Evolutionary conservation across 768 basidiomycete genomes (phyloP).

Genomic region (Lentinula guzmanii): DNA sequence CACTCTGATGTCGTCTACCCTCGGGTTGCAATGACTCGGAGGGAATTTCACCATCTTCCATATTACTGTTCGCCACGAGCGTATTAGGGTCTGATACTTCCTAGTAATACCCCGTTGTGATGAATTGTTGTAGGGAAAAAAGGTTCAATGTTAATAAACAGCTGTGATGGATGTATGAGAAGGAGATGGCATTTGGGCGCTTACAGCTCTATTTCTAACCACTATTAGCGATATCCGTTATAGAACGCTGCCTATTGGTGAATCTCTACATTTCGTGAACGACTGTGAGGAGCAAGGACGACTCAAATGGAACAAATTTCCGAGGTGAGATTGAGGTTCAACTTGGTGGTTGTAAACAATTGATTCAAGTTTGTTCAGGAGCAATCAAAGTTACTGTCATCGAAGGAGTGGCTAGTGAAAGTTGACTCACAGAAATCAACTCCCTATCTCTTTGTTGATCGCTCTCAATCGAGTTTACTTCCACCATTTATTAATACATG

Average conservation of each 20-base stretch:
- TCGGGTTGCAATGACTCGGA: neutral
- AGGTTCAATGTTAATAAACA: neutral
- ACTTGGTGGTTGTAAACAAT: no score
- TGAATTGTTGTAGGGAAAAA: neutral
- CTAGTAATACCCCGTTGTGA: neutral
- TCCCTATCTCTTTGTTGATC: slow-evolving; percentile 69
- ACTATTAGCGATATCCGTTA: neutral
- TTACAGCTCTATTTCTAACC: neutral
- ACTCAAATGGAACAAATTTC: slow-evolving; percentile 41
- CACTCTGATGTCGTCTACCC: neutral
- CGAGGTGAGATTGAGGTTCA: slow-evolving; percentile 15
- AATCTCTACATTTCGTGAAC: neutral
- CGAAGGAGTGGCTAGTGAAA: slow-evolving; percentile 73
- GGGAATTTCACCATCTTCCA: neutral
- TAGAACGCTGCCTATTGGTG: neutral
- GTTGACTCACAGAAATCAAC: slow-evolving; percentile 51
- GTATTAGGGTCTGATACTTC: neutral
- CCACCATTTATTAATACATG: neutral
- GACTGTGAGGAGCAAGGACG: no score
- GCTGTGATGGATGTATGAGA: neutral
- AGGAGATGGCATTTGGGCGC: neutral
- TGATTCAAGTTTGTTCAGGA: slow-evolving; percentile 32
- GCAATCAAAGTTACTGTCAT: slow-evolving; percentile 46
- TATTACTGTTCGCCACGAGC: neutral
- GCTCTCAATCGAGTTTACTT: neutral